These are phyloP conservation scores for Articulospora tetracladia DNA, from an alignment of 495 filamentous ascomycete species.

Conservation along the genomic window DNA sequence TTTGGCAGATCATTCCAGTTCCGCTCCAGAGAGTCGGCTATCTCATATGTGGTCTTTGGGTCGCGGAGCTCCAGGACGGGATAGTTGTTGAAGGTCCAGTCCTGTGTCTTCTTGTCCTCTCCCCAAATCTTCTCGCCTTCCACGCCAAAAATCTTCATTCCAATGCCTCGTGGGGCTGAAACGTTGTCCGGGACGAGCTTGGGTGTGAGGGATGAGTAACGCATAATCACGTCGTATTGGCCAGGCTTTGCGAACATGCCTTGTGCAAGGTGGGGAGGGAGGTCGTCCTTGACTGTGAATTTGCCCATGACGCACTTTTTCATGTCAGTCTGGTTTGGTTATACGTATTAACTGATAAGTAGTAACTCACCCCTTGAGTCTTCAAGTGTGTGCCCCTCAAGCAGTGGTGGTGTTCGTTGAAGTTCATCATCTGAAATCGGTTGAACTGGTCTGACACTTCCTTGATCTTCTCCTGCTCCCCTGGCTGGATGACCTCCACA, in stretches of 20 bases:
- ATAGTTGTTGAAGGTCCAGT: constrained; percentile 43
- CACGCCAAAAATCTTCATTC: constrained; percentile 44
- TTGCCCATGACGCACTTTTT: constrained; percentile 22
- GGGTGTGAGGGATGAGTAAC: constrained; percentile 16
- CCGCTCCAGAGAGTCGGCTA: constrained; percentile 36
- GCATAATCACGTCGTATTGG: constrained; percentile 18
- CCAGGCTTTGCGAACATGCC: constrained; percentile 21
- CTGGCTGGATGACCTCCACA: constrained; percentile 16
- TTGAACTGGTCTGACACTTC: constrained; percentile 25
- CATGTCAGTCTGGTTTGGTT: background rate
- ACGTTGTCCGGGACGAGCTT: constrained; percentile 30
- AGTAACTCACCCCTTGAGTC: constrained; percentile 13
- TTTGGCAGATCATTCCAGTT: constrained; percentile 34
- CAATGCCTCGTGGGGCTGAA: constrained; percentile 42
- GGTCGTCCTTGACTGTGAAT: constrained; percentile 13
- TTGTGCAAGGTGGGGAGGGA: constrained; percentile 23
- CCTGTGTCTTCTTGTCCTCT: constrained; percentile 35
- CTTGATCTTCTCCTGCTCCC: constrained; percentile 16
- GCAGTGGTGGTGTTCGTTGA: constrained; percentile 25
- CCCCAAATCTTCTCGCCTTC: constrained; percentile 41
- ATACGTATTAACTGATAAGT: background rate
- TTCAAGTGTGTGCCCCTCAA: constrained; percentile 23
- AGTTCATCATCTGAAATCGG: constrained; percentile 25
- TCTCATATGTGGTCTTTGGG: constrained; percentile 41
- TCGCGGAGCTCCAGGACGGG: constrained; percentile 41